Conservation (phyloP, 2,329 filamentous ascomycete species). For the Phialophora expanda region DNA sequence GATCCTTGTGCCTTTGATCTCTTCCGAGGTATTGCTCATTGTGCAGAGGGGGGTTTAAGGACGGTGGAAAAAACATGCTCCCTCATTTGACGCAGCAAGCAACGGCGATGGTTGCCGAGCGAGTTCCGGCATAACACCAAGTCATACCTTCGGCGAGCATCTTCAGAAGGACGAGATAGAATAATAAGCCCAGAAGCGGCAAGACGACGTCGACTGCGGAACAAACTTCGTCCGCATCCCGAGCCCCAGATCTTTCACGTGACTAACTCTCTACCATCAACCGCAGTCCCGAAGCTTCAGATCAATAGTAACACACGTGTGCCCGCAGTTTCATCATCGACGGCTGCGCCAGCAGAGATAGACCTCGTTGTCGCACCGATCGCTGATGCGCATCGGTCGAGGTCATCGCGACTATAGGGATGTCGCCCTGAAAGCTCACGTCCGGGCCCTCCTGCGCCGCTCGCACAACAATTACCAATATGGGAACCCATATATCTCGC, state of each 20-base stretch:
- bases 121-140: neutral
- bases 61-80: neutral
- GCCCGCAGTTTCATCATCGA: neutral
- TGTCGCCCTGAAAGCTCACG: conserved; percentile 14
- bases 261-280: neutral
- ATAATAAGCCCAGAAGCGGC: neutral
- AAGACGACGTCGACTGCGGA: neutral
- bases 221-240: neutral
- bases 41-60: neutral
- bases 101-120: neutral
- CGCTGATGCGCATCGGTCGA: conserved; percentile 25
- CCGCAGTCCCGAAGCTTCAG: neutral
- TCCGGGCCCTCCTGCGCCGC: conserved; percentile 14
- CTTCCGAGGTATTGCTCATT: conserved; percentile 17
- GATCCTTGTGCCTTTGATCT: conserved; percentile 23
- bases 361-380: conserved; percentile 1
- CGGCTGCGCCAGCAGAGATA: neutral
- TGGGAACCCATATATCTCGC: conserved; percentile 26
- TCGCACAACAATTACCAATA: conserved; percentile 19
- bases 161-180: neutral
- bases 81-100: neutral
- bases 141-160: too few relatives aligned
- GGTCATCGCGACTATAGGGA: conserved; percentile 25
- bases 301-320: neutral
- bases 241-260: neutral